Evolutionary conservation across 2,329 filamentous ascomycete species (phyloP), one percentile per base, ranked within the genome.

Genomic region (Alternaria brassicicola): DNA sequence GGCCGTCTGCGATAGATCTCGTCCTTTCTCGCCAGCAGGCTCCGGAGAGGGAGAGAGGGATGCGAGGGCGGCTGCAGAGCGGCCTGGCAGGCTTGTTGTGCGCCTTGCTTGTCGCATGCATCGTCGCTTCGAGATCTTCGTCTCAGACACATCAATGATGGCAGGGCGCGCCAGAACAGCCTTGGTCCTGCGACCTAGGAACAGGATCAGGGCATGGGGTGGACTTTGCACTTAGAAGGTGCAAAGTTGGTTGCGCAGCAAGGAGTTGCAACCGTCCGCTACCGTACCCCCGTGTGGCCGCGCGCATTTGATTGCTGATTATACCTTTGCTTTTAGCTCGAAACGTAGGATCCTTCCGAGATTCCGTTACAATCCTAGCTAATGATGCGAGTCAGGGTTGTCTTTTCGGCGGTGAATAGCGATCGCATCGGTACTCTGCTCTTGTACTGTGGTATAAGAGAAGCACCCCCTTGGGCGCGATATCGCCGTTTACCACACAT

Each of bases 211-310:
- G 69, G 68, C 72, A 68, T 74, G 70, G 68, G 67, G 67, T 72
- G 73, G 57, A 50, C 68, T 67, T 58, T 72, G 70, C 70, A 52
- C 36, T 46, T 48, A 6, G 2, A 47, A 64, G 60, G 62, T 69
- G 65, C 63, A 68, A 68, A 72, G 65, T 65, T 67, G 64, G 64
- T 68, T 53, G 57, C 47, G 42, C 69, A 64, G 67, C 67, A 73
- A 72, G 68, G 70, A 70, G 71, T 55, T 63, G 63, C 70, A 66
- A 58, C 63, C 68, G 65, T 71, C 69, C 72, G 67, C 65, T 66
- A n/a, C n/a, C n/a, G n/a, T n/a, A n/a, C 65, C 69, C 65, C 68
- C 70, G 68, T 65, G 52, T 41, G 43, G 63, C 55, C 48, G 63
- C 69, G 60, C 57, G 55, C 55, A 62, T 51, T 59, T 59, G 55